Base-by-base conservation (phyloP, 2,329 filamentous ascomycete genomes). In the Pseudonectria buxi region DNA sequence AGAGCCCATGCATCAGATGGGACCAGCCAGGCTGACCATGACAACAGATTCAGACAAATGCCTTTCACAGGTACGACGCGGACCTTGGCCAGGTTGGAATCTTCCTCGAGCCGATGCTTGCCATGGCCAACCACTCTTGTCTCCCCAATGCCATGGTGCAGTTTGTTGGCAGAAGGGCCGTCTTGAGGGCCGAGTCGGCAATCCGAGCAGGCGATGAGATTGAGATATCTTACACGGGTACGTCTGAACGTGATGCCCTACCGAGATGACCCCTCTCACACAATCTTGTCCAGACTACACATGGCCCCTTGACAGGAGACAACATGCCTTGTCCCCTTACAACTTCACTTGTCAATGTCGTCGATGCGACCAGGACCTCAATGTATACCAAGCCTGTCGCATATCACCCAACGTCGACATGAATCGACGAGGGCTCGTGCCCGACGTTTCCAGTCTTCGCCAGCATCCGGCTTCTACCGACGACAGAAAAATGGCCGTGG, bases 41-140 rank as follows among this genome's bases (percentile, higher is more conserved):
- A 3, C 9, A 1, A 14, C 38, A 80, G 75, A 68, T 79, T 39
- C 67, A 76, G 51, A 76, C 75, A 26, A 82, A 82, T 55, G 67
- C 74, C 4, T 81, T 81, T 51, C 73, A 75, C 47, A 62, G 72
- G 34, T 62, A 63, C 16, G 74, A 79, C 34, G 54, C 59, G 3
- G 74, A 80, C 46, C 54, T 71, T 7, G 70, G 65, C 1, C 62
- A 71, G 36, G 62, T 68, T 1, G 76, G 74, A 15, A 61, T 78
- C 22, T 80, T 75, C 41, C 57, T 81, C 26, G 71, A 78, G 43
- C 64, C 72, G 1, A 65, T 55, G 4, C 59, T 78, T 28, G 71
- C 75, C 39, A 76, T 79, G 68, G 66, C 68, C 14, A 81, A 82
- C 43, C 78, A 82, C 51, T 76, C 75, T 0, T 82, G 78, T 43